Percentiles rank a stretch among this genome's conserved stretches.
Evolutionary conservation across 2,329 filamentous ascomycete species (phyloP).

Genomic region (Arthrobotrys musiformis): DNA sequence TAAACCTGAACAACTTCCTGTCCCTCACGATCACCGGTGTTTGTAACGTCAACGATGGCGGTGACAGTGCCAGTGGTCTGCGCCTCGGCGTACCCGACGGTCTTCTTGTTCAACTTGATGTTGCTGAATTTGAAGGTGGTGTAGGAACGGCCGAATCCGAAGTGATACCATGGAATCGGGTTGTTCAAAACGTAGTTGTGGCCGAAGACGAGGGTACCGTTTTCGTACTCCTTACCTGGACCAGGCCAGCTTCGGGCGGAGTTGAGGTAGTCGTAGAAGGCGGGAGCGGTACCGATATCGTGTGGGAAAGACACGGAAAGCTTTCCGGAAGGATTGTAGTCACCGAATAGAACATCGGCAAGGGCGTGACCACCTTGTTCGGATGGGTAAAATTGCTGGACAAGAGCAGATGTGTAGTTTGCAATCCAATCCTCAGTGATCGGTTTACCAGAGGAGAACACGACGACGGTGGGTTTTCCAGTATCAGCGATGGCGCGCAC

Average conservation of each 20-base stretch:
- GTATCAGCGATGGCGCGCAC: conserved; percentile 75
- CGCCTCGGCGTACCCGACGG: conserved; percentile 21
- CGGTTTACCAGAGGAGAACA: conserved; percentile 77
- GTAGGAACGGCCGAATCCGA: conserved; percentile 76
- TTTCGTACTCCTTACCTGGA: conserved; percentile 68
- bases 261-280: conserved; percentile 79
- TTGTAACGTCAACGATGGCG: conserved; percentile 72
- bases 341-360: conserved; percentile 74
- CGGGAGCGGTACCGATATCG: conserved; percentile 73
- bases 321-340: conserved; percentile 74
- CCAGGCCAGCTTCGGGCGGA: conserved; percentile 68
- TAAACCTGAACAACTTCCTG: conserved; percentile 77
- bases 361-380: conserved; percentile 75
- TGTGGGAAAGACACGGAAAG: conserved; percentile 75
- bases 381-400: conserved; percentile 80
- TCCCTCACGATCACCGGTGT: conserved; percentile 69
- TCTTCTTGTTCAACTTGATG: conserved; percentile 66
- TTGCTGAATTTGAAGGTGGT: conserved; percentile 72
- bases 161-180: conserved; percentile 72
- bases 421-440: conserved; percentile 79
- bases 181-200: conserved; percentile 73
- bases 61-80: conserved; percentile 67
- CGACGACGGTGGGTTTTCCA: conserved; percentile 74
- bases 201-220: conserved; percentile 73
- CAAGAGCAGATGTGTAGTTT: conserved; percentile 71